phyloP scores from a whole-genome alignment of 495 filamentous ascomycete species.

The Talaromyces nanjingensis region DNA sequence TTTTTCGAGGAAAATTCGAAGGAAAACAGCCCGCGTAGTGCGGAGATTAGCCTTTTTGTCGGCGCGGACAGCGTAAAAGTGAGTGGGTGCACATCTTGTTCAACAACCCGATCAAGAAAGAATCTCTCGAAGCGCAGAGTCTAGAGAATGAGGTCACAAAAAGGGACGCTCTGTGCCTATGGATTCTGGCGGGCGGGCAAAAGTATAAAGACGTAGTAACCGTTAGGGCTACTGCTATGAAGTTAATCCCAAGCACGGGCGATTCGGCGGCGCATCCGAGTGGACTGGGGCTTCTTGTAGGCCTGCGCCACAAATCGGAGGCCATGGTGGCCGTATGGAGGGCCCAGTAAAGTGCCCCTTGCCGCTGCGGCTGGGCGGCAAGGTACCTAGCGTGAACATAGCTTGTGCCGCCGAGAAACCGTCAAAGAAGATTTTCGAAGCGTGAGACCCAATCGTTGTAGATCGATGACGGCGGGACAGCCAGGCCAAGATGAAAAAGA shows the following conservation, averaged over 20 bases:
- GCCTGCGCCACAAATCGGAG: conserved; percentile 4
- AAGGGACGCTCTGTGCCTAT: conserved; percentile 7
- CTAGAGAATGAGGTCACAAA: not conserved
- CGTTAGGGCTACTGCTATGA: conserved; percentile 5
- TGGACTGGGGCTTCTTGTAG: conserved; percentile 1
- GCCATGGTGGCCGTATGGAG: not conserved
- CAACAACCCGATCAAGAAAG: not conserved
- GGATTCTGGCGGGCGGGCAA: not conserved
- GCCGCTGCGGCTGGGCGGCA: conserved; percentile 12
- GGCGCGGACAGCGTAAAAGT: conserved; percentile 6
- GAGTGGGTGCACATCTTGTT: not conserved
- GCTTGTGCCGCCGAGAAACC: conserved; percentile 5
- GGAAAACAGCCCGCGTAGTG: not conserved
- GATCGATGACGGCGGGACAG: not conserved
- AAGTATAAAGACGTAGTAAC: not conserved
- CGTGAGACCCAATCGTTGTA: conserved; percentile 6
- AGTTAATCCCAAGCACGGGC: conserved; percentile 9
- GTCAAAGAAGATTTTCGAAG: conserved; percentile 4
- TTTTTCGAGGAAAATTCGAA: not conserved
- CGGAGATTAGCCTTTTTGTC: conserved; percentile 7
- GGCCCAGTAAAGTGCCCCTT: conserved; percentile 8
- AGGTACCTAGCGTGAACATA: conserved; percentile 8
- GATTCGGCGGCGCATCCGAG: conserved; percentile 11
- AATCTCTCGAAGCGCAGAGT: conserved; percentile 1
- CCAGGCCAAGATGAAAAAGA: not conserved